Base-by-base conservation (phyloP, 2,329 filamentous ascomycete genomes). In the Sarocladiaceae sp. region DNA sequence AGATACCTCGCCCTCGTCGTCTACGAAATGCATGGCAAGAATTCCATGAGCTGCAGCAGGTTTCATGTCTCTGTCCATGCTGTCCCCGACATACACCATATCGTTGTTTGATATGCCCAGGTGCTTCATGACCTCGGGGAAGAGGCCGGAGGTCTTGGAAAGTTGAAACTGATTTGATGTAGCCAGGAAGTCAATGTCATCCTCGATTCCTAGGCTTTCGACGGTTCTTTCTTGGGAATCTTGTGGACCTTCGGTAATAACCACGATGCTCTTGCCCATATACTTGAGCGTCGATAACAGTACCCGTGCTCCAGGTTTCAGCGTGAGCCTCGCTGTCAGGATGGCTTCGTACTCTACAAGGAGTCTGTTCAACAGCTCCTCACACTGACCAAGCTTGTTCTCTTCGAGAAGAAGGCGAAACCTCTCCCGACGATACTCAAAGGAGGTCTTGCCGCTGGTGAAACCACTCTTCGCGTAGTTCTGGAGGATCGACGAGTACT, bases 221-320 rank as follows among this genome's bases (percentile, higher is more conserved):
- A 70, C 33, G 0, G 70, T 69, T 52, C 68, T 64, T 48, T 67
- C 58, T 44, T 74, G 70, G 2, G 68, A 63, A 52, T 73, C 70
- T 31, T 67, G 61, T 0, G 68, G 70, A 0, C 70, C 69, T 49
- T 74, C 70, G 0, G 69, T 73, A 1, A 74, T 58, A 15, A 73
- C 50, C 0, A 60, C 58, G 3, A 73, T 55, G n/a, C 60, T 67
- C 49, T 68, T 67, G 0, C 60, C 60, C 1, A 56, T 49, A 0
- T 24, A 10, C 42, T 60, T 64, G 3, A 73, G 50, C 1, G 49
- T 51, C 4, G 51, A 26, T 0, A 73, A 51, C 1, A 73, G 49
- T 0, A 54, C 43, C 3, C 62, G 12, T 0, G 64, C 65, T 1
- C 67, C 67, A 1, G 49, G 23, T 42, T 72, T 71, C 1, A 63